phyloP scores from a whole-genome alignment of 2,329 filamentous ascomycete species.

The Monosporascus cannonballus region DNA sequence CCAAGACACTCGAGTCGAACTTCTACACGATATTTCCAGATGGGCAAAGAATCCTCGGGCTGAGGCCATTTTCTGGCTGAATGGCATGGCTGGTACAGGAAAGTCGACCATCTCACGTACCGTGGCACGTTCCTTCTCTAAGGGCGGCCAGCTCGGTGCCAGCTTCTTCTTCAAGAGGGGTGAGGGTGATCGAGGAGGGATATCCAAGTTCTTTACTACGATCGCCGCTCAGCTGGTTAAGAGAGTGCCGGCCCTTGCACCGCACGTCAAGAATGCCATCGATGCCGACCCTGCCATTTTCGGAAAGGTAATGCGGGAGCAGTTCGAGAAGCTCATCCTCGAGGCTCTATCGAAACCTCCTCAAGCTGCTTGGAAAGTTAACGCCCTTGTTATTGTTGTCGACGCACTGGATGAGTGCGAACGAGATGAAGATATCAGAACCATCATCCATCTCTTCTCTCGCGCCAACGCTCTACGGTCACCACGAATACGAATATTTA shows the following conservation, averaged over 20 bases:
- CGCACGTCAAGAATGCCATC: conserved; percentile 22
- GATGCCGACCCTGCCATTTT: conserved; percentile 23
- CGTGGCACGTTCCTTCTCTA: conserved; percentile 13
- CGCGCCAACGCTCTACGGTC: conserved; percentile 9
- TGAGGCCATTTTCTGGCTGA: conserved; percentile 14
- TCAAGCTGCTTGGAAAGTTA: not conserved
- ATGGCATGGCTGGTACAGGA: conserved; percentile 32
- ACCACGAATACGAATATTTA: conserved; percentile 26
- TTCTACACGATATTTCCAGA: conserved; percentile 18
- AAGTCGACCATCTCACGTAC: conserved; percentile 34
- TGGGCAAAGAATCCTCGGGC: no score
- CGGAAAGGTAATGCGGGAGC: conserved; percentile 23
- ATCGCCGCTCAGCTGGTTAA: conserved; percentile 27
- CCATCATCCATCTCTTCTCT: conserved; percentile 22
- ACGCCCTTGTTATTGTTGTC: conserved; percentile 21
- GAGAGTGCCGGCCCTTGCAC: conserved; percentile 20
- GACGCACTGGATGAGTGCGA: conserved; percentile 30
- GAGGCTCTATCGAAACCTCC: conserved; percentile 21
- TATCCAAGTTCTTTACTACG: conserved; percentile 31
- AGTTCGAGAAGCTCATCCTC: conserved; percentile 35
- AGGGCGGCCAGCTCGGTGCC: conserved; percentile 9
- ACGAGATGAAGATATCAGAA: conserved; percentile 18
- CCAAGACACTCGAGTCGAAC: conserved; percentile 23
- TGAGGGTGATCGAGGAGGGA: conserved; percentile 29
- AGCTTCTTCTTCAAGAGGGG: conserved; percentile 39